These are phyloP conservation scores for Phyllachora maydis DNA, from an alignment of 2,329 filamentous ascomycete genomes.

Conservation along the genomic window DNA sequence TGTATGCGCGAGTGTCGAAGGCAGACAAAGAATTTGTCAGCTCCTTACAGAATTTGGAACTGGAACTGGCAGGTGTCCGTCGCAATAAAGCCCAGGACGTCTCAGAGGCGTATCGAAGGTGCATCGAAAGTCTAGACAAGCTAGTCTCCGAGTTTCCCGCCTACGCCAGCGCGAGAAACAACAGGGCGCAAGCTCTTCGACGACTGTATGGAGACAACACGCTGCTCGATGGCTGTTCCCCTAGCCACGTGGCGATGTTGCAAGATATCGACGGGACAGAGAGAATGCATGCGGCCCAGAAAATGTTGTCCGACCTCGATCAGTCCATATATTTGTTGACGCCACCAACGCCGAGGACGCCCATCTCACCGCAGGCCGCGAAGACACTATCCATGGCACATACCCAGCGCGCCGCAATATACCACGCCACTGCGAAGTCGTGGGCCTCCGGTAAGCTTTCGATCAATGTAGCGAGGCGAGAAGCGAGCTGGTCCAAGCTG, in stretches of 20 bases:
- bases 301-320: constrained; percentile 30
- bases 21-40: constrained; percentile 31
- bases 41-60: constrained; percentile 31
- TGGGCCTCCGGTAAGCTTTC: constrained; percentile 14
- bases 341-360: constrained; percentile 23
- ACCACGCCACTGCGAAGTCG: constrained; percentile 35
- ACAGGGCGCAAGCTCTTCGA: constrained; percentile 47
- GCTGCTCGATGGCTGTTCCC: constrained; percentile 20
- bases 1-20: constrained; percentile 28
- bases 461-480: constrained; percentile 17
- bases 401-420: constrained; percentile 49
- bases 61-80: constrained; percentile 22
- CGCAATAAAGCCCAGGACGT: constrained; percentile 14
- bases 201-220: constrained; percentile 41
- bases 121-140: constrained; percentile 25
- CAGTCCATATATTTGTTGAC: constrained; percentile 36
- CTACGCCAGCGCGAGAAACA: constrained; percentile 57
- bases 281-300: constrained; percentile 16
- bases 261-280: constrained; percentile 14
- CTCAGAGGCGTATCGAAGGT: constrained; percentile 21
- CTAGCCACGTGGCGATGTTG: constrained; percentile 18
- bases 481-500: constrained; percentile 26
- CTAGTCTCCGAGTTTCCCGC: constrained; percentile 36
- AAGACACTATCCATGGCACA: constrained; percentile 48
- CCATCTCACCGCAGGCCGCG: constrained; percentile 42